Conservation (phyloP, 2,329 filamentous ascomycete genomes). For the Penicillium vulpinum region DNA sequence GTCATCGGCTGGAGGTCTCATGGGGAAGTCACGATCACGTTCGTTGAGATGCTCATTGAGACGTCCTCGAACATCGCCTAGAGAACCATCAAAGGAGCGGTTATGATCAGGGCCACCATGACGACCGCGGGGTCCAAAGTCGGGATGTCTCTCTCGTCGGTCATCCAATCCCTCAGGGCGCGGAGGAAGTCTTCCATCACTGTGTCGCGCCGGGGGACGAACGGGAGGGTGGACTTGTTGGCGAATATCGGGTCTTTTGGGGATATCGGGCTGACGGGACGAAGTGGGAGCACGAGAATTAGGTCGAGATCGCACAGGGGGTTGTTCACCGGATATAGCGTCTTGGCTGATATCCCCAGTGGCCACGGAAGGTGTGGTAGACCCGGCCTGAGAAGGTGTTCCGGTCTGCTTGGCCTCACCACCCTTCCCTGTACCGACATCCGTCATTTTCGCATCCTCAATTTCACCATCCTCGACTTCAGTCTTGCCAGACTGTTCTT, state of each 20-base stretch:
- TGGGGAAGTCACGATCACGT: constrained; percentile 39
- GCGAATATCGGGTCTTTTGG: constrained; percentile 42
- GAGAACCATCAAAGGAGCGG: constrained; percentile 37
- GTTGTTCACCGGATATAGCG: constrained; percentile 4
- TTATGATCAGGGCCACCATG: constrained; percentile 41
- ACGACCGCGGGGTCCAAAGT: constrained; percentile 38
- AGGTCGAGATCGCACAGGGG: constrained; percentile 27
- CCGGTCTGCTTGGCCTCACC: constrained; percentile 14
- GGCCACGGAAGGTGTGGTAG: constrained; percentile 5
- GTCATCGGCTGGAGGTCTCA: constrained; percentile 39
- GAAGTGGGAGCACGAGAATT: constrained; percentile 31
- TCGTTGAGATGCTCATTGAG: constrained; percentile 36
- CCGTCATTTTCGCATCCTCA: constrained; percentile 47
- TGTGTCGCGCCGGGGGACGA: constrained; percentile 36
- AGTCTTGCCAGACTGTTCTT: constrained; percentile 27
- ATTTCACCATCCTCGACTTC: constrained; percentile 50
- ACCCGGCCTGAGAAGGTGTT: constrained; percentile 13
- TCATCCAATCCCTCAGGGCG: constrained; percentile 43
- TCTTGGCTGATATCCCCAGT: constrained; percentile 15
- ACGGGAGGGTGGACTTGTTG: constrained; percentile 40
- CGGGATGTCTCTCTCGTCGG: constrained; percentile 41
- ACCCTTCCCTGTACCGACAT: constrained; percentile 26
- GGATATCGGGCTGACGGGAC: constrained; percentile 32
- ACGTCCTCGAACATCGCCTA: constrained; percentile 33
- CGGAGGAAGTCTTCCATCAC: constrained; percentile 39